Percentiles rank a stretch among this genome's conserved stretches.
These are phyloP conservation scores for Metroxylon sagu DNA, from an alignment of 176 grass and related monocot species.

Conservation along the genomic window DNA sequence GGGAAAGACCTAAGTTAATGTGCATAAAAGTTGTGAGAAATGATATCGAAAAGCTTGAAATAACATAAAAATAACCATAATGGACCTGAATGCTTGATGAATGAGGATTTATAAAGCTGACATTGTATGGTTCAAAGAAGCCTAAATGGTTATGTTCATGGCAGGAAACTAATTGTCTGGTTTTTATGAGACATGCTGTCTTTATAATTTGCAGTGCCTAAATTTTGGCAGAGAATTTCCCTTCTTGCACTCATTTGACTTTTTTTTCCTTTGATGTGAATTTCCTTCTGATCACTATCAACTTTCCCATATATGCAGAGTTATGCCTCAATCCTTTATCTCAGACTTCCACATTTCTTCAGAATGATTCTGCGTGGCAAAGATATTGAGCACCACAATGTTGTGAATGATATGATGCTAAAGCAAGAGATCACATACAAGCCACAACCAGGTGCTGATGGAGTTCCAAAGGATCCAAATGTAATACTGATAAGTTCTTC, in stretches of 20 bases:
- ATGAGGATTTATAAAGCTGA: no score
- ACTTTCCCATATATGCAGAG: constrained; percentile 47
- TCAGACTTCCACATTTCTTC: constrained; percentile 66
- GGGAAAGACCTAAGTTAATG: no score
- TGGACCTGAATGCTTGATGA: no score
- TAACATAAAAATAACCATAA: no score
- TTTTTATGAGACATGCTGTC: no score
- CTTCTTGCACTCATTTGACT: not conserved
- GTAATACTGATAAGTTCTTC: constrained; percentile 28
- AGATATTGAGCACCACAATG: constrained; percentile 93
- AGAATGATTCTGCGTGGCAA: constrained; percentile 87
- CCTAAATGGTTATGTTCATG: no score
- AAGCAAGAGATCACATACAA: constrained; percentile 92
- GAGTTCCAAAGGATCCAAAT: constrained; percentile 61
- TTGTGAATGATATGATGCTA: constrained; percentile 96
- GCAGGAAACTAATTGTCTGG: no score
- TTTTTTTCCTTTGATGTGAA: not conserved
- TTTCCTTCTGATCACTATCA: not conserved
- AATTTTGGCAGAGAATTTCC: not conserved
- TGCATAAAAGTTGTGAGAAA: no score
- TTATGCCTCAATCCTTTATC: constrained; percentile 98
- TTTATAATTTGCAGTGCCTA: not conserved
- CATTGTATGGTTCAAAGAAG: no score
- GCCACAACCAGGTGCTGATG: constrained; percentile 44
- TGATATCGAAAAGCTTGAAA: no score